Conservation (phyloP, 2,329 filamentous ascomycete species). For the Beauveria australis region DNA sequence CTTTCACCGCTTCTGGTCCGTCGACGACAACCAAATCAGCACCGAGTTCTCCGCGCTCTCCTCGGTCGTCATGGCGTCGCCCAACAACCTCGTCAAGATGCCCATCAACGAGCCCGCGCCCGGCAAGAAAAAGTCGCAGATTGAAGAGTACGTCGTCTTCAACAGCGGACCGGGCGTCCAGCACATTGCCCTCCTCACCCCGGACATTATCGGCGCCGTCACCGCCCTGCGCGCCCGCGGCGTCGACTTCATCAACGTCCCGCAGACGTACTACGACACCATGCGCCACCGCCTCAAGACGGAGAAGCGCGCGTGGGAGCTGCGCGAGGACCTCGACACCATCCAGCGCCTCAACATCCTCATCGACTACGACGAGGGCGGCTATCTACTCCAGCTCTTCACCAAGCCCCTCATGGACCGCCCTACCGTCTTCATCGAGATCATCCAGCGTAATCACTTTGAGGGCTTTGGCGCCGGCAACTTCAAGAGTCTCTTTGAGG, state of each 20-base stretch:
- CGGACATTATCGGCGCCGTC: constrained; percentile 71
- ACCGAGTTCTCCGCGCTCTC: constrained; percentile 86
- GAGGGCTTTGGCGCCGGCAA: constrained; percentile 91
- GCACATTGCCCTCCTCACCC: constrained; percentile 81
- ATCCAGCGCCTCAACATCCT: constrained; percentile 75
- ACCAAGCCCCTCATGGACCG: constrained; percentile 89
- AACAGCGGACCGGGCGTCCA: constrained; percentile 86
- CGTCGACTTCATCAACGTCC: constrained; percentile 88
- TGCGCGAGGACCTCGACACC: constrained; percentile 72
- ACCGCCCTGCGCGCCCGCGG: constrained; percentile 73
- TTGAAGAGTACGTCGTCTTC: constrained; percentile 88
- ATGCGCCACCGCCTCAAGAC: constrained; percentile 67
- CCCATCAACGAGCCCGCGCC: constrained; percentile 93
- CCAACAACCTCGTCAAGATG: constrained; percentile 88
- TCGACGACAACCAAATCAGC: constrained; percentile 87
- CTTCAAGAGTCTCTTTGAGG: constrained; percentile 92
- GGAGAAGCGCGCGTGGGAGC: constrained; percentile 49
- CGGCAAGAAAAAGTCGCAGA: constrained; percentile 87
- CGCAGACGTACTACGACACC: constrained; percentile 73
- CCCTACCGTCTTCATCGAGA: constrained; percentile 92
- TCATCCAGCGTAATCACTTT: constrained; percentile 87
- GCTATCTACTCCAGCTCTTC: constrained; percentile 71
- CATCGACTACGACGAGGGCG: constrained; percentile 90
- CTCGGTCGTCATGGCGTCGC: constrained; percentile 82
- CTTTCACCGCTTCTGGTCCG: constrained; percentile 96